Evolutionary conservation across 257 asterid genomes (phyloP), one percentile per base, ranked within the genome.

Genomic region (Nicotiana knightiana): DNA sequence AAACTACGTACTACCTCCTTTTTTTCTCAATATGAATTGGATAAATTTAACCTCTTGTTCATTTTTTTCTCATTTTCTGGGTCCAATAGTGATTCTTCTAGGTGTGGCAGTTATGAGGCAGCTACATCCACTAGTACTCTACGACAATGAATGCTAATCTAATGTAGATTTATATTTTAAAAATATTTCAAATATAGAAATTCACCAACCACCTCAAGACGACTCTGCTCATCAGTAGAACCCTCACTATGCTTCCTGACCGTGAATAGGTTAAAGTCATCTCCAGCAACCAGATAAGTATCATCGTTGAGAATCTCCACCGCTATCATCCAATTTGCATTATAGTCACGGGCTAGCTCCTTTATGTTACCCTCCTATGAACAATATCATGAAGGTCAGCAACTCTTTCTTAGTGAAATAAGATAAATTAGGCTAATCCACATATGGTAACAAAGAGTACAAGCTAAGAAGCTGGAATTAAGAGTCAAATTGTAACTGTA

Each of bases 311-410:
- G 97, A 83, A 95, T 95, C 91, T 93, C 99, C 3, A 95, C 97
- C 13, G 98, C 98, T 28, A 97, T 89, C 98, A 92, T 95, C 99
- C 98, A 95, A 70, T 95, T 93, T 5, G 94, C 96, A 6, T 93
- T 92, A 91, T 92, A 92, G 88, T 95, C 97, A 51, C 94, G 97
- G 12, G 99, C 99, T 83, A 95, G 93, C 90, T 93, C 97, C 91
- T 93, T 96, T n/a, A 95, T 95, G 33, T 96, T 97, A 68, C 98
- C 97, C 89, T 95, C 98, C 85, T 95, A 51, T 48, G 46, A 76
- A 28, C 9, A 43, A 76, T 57, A 57, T 57, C 4, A 9, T 57
- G 62, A 4, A 57, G 17, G 62, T 57, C 62, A 57, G 62, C 24
- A 57, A 16, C n/a, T 15, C 61, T 11, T 13, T 53, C 58, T 53